phyloP scores from a whole-genome alignment of 169 alveolate species.

The Babesia sp. region DNA sequence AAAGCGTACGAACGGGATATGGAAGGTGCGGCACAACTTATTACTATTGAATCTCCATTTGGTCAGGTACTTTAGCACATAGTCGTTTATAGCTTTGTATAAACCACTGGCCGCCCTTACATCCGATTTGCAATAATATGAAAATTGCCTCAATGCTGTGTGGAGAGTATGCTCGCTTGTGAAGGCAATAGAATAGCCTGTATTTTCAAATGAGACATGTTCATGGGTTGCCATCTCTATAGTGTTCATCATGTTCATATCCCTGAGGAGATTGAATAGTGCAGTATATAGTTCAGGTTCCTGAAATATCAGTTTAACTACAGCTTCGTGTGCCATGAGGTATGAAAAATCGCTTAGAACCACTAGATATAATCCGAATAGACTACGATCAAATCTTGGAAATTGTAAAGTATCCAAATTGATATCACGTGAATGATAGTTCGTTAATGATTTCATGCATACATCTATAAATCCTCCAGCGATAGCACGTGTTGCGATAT shows the following conservation, averaged over 20 bases:
- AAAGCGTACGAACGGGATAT: slow-evolving; percentile 58
- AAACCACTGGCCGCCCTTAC: neutral
- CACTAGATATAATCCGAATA: slow-evolving; percentile 41
- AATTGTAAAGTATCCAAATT: slow-evolving; percentile 27
- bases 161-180: slow-evolving; percentile 51
- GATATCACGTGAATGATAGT: slow-evolving; percentile 13
- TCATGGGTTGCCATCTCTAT: slow-evolving; percentile 6
- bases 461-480: slow-evolving; percentile 23
- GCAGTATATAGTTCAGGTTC: slow-evolving; percentile 13
- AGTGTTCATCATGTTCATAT: slow-evolving; percentile 39
- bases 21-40: slow-evolving; percentile 41
- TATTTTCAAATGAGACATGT: slow-evolving; percentile 39
- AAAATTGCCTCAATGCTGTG: slow-evolving; percentile 32
- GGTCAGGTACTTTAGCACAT: neutral
- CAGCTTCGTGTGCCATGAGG: slow-evolving; percentile 48
- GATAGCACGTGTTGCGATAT: slow-evolving; percentile 35
- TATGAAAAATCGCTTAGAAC: slow-evolving; percentile 48
- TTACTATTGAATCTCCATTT: neutral
- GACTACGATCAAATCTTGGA: slow-evolving; percentile 29
- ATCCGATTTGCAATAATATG: slow-evolving; percentile 31
- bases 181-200: slow-evolving; percentile 53
- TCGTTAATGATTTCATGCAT: slow-evolving; percentile 24
- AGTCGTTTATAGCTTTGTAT: slow-evolving; percentile 24
- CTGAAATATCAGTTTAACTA: slow-evolving; percentile 9
- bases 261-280: slow-evolving; percentile 27